Conservation (phyloP, 192 early-diverging fungal genomes). For the Kickxella alabastrina region DNA sequence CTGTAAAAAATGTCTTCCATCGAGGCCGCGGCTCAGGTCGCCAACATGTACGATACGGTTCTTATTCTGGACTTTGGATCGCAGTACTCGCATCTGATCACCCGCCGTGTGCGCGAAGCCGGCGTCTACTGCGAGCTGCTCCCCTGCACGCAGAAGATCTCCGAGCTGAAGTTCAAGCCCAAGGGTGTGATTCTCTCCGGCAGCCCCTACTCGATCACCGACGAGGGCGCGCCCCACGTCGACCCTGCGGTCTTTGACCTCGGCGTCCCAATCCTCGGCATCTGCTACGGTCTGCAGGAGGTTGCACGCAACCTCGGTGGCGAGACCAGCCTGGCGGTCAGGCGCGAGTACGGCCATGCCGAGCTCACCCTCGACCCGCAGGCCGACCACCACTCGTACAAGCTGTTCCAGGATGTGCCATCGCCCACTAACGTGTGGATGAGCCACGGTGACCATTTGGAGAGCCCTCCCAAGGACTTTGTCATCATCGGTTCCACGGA, state of each 20-base stretch:
- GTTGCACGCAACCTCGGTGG: conserved; percentile 87
- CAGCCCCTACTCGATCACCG: conserved; percentile 95
- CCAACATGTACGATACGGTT: conserved; percentile 89
- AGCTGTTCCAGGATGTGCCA: conserved; percentile 69
- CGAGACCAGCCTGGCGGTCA: conserved; percentile 64
- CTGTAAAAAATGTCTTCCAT: conserved; percentile 29
- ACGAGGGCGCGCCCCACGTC: conserved; percentile 88
- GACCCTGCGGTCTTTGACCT: conserved; percentile 86
- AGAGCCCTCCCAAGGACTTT: conserved; percentile 77
- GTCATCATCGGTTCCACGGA: conserved; percentile 76
- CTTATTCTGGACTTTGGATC: conserved; percentile 99
- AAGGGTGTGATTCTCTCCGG: conserved; percentile 96
- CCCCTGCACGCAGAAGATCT: conserved; percentile 94
- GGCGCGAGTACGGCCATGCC: conserved; percentile 95
- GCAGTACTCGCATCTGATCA: conserved; percentile 98
- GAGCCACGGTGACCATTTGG: conserved; percentile 96
- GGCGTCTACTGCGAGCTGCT: conserved; percentile 99
- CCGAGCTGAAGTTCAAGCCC: conserved; percentile 91
- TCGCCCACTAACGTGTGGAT: conserved; percentile 82
- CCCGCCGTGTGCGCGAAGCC: conserved; percentile 89
- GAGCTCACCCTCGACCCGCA: conserved; percentile 64
- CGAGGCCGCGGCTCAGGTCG: conserved; percentile 56
- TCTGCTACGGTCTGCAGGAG: conserved; percentile 99
- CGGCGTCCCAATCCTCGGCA: conserved; percentile 90
- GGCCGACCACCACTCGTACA: conserved; percentile 57